Percentiles rank a stretch among this genome's conserved stretches.
phyloP scores from a whole-genome alignment of 352 stramenopile genomes.

The Elongisporangium prolatum region DNA sequence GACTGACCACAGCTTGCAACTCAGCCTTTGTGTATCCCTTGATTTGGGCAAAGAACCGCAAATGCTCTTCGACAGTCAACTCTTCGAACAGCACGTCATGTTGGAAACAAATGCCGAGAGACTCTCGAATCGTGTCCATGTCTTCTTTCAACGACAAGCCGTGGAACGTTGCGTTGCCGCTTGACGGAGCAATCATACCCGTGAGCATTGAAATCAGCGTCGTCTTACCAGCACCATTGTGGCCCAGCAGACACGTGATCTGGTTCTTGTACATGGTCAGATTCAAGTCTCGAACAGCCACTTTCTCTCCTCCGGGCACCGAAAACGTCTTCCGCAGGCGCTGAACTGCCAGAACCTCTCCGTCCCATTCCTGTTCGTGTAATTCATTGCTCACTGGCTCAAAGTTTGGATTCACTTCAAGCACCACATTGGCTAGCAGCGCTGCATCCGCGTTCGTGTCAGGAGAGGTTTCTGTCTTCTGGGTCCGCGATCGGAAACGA shows the following conservation, averaged over 20 bases:
- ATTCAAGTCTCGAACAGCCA: slow-evolving; percentile 77
- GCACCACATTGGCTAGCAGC: slow-evolving; percentile 21
- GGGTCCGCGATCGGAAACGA: background rate
- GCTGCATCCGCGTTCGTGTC: slow-evolving; percentile 5
- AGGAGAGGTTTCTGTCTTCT: slow-evolving; percentile 9
- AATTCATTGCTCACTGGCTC: slow-evolving; percentile 34
- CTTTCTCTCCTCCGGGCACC: slow-evolving; percentile 69
- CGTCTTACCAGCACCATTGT: slow-evolving; percentile 92
- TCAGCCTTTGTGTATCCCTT: slow-evolving; percentile 43
- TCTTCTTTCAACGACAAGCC: slow-evolving; percentile 72
- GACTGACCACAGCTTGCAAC: slow-evolving; percentile 23
- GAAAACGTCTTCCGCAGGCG: slow-evolving; percentile 61
- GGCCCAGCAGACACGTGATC: slow-evolving; percentile 89
- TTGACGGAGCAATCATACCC: slow-evolving; percentile 57
- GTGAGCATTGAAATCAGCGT: slow-evolving; percentile 92
- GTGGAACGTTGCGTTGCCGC: slow-evolving; percentile 59
- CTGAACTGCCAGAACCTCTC: slow-evolving; percentile 35
- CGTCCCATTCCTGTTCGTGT: slow-evolving; percentile 26
- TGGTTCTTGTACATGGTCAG: slow-evolving; percentile 89
- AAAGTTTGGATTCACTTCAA: slow-evolving; percentile 32
- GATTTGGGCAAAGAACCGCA: slow-evolving; percentile 65
- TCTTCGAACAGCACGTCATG: slow-evolving; percentile 78
- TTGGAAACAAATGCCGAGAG: slow-evolving; percentile 78
- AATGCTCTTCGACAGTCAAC: slow-evolving; percentile 70
- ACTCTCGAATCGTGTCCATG: slow-evolving; percentile 64